These are phyloP conservation scores for Wallacemonas collosoma DNA, from an alignment of 208 protist species.

Conservation along the genomic window DNA sequence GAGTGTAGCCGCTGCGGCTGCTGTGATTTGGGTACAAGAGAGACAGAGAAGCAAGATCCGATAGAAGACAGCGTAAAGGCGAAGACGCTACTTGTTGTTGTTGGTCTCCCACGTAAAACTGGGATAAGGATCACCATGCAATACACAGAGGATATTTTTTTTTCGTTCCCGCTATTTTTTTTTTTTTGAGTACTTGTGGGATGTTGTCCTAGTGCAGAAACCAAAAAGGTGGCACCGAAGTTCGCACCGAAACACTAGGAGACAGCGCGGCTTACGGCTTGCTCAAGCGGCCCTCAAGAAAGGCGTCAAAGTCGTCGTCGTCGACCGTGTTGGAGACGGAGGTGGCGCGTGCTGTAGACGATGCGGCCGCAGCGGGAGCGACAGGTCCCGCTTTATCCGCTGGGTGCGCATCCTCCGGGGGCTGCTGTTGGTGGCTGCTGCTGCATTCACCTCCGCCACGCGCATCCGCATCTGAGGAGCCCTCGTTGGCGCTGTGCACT, in stretches of 20 bases:
- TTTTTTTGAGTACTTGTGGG: background rate
- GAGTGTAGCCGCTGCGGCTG: too few species aligned
- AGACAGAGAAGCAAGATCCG: too few species aligned
- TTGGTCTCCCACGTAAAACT: too few species aligned
- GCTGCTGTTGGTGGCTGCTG: background rate
- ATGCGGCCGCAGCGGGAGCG: background rate
- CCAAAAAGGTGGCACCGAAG: too few species aligned
- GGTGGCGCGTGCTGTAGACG: constrained; percentile 1
- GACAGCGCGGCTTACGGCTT: background rate
- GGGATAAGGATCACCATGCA: too few species aligned
- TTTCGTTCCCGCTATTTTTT: background rate
- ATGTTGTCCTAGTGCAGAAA: background rate
- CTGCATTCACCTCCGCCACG: background rate
- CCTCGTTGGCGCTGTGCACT: background rate
- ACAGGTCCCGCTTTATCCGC: constrained; percentile 3
- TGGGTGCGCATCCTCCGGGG: background rate
- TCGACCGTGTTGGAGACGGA: constrained; percentile 21
- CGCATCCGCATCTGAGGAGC: background rate
- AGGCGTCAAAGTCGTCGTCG: constrained; percentile 80
- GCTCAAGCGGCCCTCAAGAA: constrained; percentile 44
- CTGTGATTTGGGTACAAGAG: too few species aligned
- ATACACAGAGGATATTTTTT: too few species aligned
- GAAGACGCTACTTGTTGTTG: too few species aligned
- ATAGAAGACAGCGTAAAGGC: too few species aligned
- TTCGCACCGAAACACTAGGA: too few species aligned